phyloP scores from a whole-genome alignment of 1,139 yeast species.

The Hansenula sp. region DNA sequence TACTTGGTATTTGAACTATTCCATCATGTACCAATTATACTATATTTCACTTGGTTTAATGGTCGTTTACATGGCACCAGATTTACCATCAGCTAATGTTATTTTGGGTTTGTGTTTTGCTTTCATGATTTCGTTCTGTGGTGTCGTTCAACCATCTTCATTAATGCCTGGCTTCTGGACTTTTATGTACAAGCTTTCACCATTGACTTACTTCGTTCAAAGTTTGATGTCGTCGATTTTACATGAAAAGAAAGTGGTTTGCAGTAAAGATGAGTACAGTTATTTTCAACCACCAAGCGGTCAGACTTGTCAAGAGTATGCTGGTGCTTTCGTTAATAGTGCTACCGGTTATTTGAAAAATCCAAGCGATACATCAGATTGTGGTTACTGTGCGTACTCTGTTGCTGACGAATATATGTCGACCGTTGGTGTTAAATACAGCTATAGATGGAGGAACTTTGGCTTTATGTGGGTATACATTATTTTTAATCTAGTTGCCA shows the following conservation, averaged over 20 bases:
- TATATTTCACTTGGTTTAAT: conserved; percentile 51
- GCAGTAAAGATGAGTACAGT: conserved; percentile 48
- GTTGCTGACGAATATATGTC: conserved; percentile 52
- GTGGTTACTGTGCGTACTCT: conserved; percentile 55
- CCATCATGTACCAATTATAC: conserved; percentile 53
- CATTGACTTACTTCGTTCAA: conserved; percentile 64
- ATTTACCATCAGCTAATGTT: conserved; percentile 60
- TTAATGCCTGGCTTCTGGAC: conserved; percentile 71
- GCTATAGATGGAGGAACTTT: conserved; percentile 61
- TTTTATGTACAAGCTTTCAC: conserved; percentile 71
- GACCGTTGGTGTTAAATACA: conserved; percentile 39
- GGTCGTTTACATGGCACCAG: conserved; percentile 55
- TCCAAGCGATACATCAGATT: conserved; percentile 46
- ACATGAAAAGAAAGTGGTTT: conserved; percentile 52
- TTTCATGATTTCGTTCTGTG: conserved; percentile 55
- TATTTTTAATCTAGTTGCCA: conserved; percentile 46
- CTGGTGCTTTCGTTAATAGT: conserved; percentile 29
- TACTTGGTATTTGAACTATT: conserved; percentile 47
- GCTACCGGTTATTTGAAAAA: conserved; percentile 49
- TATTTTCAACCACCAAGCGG: conserved; percentile 55
- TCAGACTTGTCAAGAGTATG: conserved; percentile 54
- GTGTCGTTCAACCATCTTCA: conserved; percentile 55
- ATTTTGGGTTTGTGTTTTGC: conserved; percentile 49
- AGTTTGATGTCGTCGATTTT: conserved; percentile 50
- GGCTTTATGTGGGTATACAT: conserved; percentile 59